phyloP scores from a whole-genome alignment of 208 protist genomes.

The Acanthamoeba royreba region DNA sequence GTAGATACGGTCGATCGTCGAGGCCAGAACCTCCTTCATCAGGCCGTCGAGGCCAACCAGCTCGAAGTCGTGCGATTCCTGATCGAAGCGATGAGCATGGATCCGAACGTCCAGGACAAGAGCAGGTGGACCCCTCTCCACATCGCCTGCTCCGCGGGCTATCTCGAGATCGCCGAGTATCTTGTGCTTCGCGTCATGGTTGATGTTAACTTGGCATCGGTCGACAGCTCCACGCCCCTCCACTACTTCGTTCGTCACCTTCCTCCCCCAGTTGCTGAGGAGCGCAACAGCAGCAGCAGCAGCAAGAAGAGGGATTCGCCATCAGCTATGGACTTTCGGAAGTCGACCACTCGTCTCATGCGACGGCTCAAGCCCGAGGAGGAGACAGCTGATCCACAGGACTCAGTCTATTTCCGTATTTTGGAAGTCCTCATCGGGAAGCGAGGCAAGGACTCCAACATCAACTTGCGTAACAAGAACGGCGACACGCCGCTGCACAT shows the following conservation, averaged over 20 bases:
- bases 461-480: constrained; percentile 11
- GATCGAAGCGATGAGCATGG: neutral
- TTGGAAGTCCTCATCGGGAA: neutral
- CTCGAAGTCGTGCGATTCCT: neutral
- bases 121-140: constrained; percentile 25
- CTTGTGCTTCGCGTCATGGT: neutral
- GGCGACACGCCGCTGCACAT: constrained; percentile 42
- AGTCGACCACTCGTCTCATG: neutral
- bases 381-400: neutral
- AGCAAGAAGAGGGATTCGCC: neutral
- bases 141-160: neutral
- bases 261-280: neutral
- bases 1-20: neutral
- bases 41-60: neutral
- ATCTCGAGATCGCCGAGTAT: neutral
- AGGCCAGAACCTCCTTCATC: neutral
- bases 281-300: neutral
- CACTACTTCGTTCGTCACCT: neutral
- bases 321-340: neutral
- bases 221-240: neutral
- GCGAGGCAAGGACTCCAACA: neutral
- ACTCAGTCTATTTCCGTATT: neutral
- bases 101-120: neutral
- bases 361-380: neutral
- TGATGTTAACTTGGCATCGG: neutral